These are phyloP conservation scores for Helianthus tuberosus DNA, from an alignment of 129 eudicot species.

Conservation along the genomic window DNA sequence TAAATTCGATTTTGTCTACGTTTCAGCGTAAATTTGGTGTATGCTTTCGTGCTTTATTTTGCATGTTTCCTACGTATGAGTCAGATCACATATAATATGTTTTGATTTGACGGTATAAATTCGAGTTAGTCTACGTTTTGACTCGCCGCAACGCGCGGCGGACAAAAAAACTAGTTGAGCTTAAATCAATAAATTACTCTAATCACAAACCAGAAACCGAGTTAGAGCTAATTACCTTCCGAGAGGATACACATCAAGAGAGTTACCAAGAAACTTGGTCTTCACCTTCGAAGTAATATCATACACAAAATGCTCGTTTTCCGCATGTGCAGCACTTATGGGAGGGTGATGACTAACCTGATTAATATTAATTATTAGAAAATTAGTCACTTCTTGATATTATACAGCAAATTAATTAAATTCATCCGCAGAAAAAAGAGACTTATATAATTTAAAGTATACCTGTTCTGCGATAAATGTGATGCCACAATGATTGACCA, in stretches of 20 bases:
- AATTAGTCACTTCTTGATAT: constrained; percentile 3
- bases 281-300: constrained; percentile 91
- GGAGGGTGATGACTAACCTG: constrained; percentile 99
- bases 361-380: neutral
- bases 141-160: too few relatives aligned
- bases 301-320: constrained; percentile 86
- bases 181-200: neutral
- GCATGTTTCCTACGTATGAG: too few relatives aligned
- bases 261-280: constrained; percentile 95
- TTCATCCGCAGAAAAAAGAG: neutral
- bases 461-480: constrained; percentile 92
- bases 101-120: too few relatives aligned
- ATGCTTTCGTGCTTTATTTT: too few relatives aligned
- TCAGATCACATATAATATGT: too few relatives aligned
- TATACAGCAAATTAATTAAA: neutral
- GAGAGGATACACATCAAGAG: constrained; percentile 90
- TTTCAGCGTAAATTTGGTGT: too few relatives aligned
- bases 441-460: neutral
- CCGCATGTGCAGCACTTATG: constrained; percentile 94
- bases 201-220: constrained; percentile 7
- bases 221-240: constrained; percentile 63
- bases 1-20: too few relatives aligned
- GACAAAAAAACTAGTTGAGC: too few relatives aligned
- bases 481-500: constrained; percentile 86
- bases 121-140: too few relatives aligned